Conservation (phyloP, 2,329 filamentous ascomycete species). For the Calonectria crousiana region DNA sequence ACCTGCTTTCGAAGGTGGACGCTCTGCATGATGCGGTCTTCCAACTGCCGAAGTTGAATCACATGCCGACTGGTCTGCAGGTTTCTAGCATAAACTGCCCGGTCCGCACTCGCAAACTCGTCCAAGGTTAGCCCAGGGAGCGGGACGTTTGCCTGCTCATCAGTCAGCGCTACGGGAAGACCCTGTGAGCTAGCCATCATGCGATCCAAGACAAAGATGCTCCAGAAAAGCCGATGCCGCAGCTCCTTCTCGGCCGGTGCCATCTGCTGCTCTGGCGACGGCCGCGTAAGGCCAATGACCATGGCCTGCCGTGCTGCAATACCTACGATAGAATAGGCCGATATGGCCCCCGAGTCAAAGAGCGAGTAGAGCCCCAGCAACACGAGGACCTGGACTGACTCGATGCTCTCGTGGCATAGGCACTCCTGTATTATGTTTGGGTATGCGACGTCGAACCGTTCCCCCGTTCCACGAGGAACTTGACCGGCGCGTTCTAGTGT, state of each 20-base stretch:
- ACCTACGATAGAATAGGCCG: constrained; percentile 55
- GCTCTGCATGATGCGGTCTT: constrained; percentile 54
- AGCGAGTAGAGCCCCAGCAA: constrained; percentile 58
- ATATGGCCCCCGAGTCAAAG: constrained; percentile 55
- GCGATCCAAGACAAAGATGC: constrained; percentile 58
- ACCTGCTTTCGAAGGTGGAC: constrained; percentile 50
- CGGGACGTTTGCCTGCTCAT: constrained; percentile 55
- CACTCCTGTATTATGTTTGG: constrained; percentile 57
- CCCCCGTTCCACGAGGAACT: constrained; percentile 48
- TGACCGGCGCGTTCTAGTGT: constrained; percentile 58
- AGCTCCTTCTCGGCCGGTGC: constrained; percentile 46
- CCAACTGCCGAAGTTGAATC: constrained; percentile 57
- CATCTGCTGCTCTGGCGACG: constrained; percentile 44
- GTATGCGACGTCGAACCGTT: constrained; percentile 53
- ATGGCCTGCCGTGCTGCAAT: constrained; percentile 55
- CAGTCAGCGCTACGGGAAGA: constrained; percentile 53
- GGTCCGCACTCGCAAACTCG: constrained; percentile 56
- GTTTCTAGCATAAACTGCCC: constrained; percentile 53
- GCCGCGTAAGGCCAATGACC: constrained; percentile 52
- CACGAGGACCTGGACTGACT: constrained; percentile 56
- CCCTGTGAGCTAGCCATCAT: constrained; percentile 59
- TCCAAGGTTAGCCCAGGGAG: constrained; percentile 59
- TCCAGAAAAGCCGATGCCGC: constrained; percentile 58
- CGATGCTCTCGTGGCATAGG: constrained; percentile 49
- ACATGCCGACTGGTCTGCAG: constrained; percentile 60